Evolutionary conservation across 1,284 basidiomycete species (phyloP), one percentile per base, ranked within the genome.

Genomic region (Pseudozyma pruni): DNA sequence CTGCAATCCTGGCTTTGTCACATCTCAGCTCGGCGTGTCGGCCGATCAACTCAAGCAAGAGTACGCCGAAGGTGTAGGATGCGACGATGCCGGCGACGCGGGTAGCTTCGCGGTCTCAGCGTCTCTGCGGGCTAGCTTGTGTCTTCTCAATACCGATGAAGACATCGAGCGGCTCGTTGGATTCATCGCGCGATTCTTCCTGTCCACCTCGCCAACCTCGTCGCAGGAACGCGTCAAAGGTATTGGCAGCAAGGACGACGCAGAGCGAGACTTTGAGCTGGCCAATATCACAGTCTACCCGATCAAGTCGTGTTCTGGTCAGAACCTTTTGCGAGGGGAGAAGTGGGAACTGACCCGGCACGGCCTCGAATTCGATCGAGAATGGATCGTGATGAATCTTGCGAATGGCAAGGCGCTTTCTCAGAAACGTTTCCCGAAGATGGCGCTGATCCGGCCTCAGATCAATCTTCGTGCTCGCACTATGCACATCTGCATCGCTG

Each of bases 1-100:
- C 43, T 77, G 75, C 58, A 77, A 77, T 31, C 62, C 67, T 13
- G 75, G 75, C 10, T 75, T 72, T 13, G 63, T 73, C 22, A 62
- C 64, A 5, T 43, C 45, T 8, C 60, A 66, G n/a, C 62, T 76
- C 17, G 70, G 61, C 8, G 34, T 60, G 3, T 47, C 55, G 0
- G 43, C 46, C 3, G 60, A 54, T 1, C 59, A 46, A n/a, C 45
- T 76, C 22, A 53, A 60, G 43, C 51, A 56, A 22, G 57, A 75
- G 33, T 76, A 70, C 29, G 63, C 72, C 5, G 48, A 68, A 3
- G 75, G 75, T 4, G 57, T 70, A 2, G 72, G 75, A n/a, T 76
- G 75, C 37, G 73, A 68, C 34, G 60, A 63, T 32, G 52, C 67
- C 0, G 58, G 58, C 17, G 54, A 55, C 8, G 41, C 33, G 14